A percentile compares a stretch with the other conserved stretches of the same genome.
These are phyloP conservation scores for Psilocybe tampanensis DNA, from an alignment of 768 basidiomycete species.

Conservation along the genomic window DNA sequence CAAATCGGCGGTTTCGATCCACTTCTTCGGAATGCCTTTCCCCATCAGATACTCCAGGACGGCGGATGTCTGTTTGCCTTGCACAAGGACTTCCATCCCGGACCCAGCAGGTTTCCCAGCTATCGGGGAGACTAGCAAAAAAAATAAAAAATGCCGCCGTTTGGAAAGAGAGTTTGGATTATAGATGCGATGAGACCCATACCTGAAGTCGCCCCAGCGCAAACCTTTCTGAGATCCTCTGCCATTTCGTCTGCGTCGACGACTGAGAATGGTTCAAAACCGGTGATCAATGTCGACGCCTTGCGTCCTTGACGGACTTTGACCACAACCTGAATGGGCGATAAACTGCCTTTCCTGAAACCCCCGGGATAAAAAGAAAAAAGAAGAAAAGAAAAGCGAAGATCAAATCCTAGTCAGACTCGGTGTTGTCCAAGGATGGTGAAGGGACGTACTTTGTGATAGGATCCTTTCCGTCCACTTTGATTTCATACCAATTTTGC, in stretches of 20 bases:
- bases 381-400: too few relatives aligned
- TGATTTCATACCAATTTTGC: constrained; percentile 78
- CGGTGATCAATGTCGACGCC: constrained; percentile 73
- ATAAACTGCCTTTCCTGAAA: constrained; percentile 73
- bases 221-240: constrained; percentile 74
- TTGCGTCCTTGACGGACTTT: constrained; percentile 82
- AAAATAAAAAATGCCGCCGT: background rate
- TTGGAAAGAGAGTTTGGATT: background rate
- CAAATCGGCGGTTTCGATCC: constrained; percentile 64
- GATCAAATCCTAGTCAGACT: background rate
- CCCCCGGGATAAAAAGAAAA: too few relatives aligned
- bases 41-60: constrained; percentile 68
- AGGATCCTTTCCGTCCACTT: constrained; percentile 53
- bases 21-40: constrained; percentile 79
- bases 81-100: constrained; percentile 75
- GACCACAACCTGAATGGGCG: constrained; percentile 66
- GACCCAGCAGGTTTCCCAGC: constrained; percentile 53
- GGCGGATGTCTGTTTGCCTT: constrained; percentile 76
- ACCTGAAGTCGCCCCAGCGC: constrained; percentile 80
- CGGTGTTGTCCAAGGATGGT: background rate
- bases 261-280: constrained; percentile 75
- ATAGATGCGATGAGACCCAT: constrained; percentile 22
- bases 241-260: constrained; percentile 72
- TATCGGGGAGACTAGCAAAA: constrained; percentile 56
- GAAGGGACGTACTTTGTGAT: constrained; percentile 56